Conservation (phyloP, 1,284 basidiomycete species). For the Fomitopsis betulina region DNA sequence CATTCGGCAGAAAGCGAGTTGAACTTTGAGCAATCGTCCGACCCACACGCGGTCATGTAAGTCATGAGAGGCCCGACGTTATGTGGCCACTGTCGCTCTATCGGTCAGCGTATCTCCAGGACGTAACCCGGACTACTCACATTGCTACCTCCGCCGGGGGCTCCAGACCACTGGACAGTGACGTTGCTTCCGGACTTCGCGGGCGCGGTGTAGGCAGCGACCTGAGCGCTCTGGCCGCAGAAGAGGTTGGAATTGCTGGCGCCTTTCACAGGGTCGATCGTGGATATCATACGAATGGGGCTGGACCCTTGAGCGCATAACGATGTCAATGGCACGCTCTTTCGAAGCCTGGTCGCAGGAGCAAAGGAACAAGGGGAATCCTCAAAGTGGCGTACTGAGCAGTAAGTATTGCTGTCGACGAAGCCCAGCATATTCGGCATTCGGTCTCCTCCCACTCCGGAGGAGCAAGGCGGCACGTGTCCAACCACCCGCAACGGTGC, state of each 20-base stretch:
- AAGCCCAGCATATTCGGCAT: no score
- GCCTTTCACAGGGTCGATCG: slow-evolving; percentile 58
- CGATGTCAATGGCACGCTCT: no score
- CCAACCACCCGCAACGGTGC: no score
- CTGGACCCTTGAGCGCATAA: slow-evolving; percentile 22
- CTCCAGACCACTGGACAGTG: slow-evolving; percentile 56
- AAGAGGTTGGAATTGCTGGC: slow-evolving; percentile 52
- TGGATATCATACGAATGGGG: slow-evolving; percentile 57
- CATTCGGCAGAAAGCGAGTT: slow-evolving; percentile 54
- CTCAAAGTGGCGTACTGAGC: no score
- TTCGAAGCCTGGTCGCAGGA: no score
- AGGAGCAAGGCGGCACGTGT: no score
- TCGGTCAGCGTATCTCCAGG: background rate
- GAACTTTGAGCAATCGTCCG: slow-evolving; percentile 54
- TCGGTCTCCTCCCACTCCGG: no score
- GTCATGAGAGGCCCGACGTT: slow-evolving; percentile 67
- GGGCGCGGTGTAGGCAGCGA: slow-evolving; percentile 46
- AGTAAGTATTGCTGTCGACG: no score
- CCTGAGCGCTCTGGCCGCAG: slow-evolving; percentile 56
- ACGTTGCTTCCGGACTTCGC: slow-evolving; percentile 63
- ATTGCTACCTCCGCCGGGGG: slow-evolving; percentile 33
- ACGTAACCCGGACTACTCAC: slow-evolving; percentile 32
- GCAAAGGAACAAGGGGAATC: no score
- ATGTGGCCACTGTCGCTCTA: slow-evolving; percentile 57
- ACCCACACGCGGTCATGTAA: slow-evolving; percentile 64